A percentile compares a stretch with the other conserved stretches of the same genome.
Conservation (phyloP, 2,329 filamentous ascomycete species). For the Monilinia polystroma region DNA sequence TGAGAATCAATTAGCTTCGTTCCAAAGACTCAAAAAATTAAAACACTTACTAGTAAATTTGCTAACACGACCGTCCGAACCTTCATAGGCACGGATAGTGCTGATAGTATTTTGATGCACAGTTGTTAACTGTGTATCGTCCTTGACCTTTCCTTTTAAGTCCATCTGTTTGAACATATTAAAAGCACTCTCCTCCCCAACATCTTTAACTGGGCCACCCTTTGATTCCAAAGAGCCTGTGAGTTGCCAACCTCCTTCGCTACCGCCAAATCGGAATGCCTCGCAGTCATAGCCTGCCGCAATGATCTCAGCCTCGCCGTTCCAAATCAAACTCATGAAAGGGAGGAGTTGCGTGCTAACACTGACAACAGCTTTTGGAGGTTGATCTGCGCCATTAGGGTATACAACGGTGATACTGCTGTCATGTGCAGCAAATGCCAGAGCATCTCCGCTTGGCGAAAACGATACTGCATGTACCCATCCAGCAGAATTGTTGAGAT, state of each 20-base stretch:
- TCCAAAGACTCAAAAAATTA: slow-evolving; percentile 29
- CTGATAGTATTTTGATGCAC: slow-evolving; percentile 96
- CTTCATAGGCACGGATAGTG: slow-evolving; percentile 75
- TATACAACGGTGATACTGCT: slow-evolving; percentile 97
- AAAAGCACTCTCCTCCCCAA: slow-evolving; percentile 84
- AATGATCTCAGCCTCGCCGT: slow-evolving; percentile 86
- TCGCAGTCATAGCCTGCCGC: slow-evolving; percentile 90
- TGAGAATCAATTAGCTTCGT: slow-evolving; percentile 43
- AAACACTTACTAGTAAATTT: slow-evolving; percentile 81
- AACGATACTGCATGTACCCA: slow-evolving; percentile 96
- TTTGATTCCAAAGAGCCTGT: slow-evolving; percentile 80
- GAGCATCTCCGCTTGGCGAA: slow-evolving; percentile 86
- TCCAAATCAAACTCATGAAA: slow-evolving; percentile 93
- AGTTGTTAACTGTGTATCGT: slow-evolving; percentile 92
- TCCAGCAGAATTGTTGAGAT: slow-evolving; percentile 89
- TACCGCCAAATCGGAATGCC: slow-evolving; percentile 83
- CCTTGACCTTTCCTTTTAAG: slow-evolving; percentile 86
- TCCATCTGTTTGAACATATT: slow-evolving; percentile 99
- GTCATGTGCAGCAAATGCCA: slow-evolving; percentile 93
- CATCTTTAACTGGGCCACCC: slow-evolving; percentile 46
- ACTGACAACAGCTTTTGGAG: slow-evolving; percentile 85
- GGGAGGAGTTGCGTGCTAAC: slow-evolving; percentile 87
- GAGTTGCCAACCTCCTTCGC: slow-evolving; percentile 78
- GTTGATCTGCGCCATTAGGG: slow-evolving; percentile 84
- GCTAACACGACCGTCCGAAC: slow-evolving; percentile 59